Evolutionary conservation across 2,329 filamentous ascomycete species (phyloP), one percentile per base, ranked within the genome.

Genomic region (Penicillium sp.): DNA sequence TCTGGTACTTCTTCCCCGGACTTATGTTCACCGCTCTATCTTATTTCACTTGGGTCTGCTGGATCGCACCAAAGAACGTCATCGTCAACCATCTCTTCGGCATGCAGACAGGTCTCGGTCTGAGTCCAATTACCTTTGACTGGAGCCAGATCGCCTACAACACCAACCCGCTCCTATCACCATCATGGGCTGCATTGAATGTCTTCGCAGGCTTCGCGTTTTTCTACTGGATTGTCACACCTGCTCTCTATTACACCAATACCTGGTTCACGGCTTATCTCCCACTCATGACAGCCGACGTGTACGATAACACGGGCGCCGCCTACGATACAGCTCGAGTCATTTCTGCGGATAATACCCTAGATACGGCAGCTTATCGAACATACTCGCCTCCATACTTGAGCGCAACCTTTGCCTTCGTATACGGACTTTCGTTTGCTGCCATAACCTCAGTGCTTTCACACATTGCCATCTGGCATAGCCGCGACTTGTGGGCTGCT

Each of bases 361-460:
- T 89, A 54, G 83, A 88, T 69, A 79, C 82, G 62, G 80, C 77
- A 1, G 82, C 81, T 17, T 89, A 89, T 70, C 76, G 79, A 60
- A 77, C 76, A n/a, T 88, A 89, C 71, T 88, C 86, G 12, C 86
- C 86, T 2, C 77, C 87, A 0, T 88, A 82, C 65, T 75, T 89
- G 13, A 79, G 83, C 0, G 79, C 85, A 0, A 86, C 87, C 56
- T 89, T 77, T 53, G 73, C 73, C 6, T 69, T 78, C 49, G 69
- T 68, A 15, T 79, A 89, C 62, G 86, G 85, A 1, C 73, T 88
- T 10, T 84, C 83, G 0, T 89, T 89, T 64, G 87, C 86, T 6
- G 82, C 85, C 9, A 82, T 88, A 33, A 80, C 84, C 1, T 81
- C 85, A 10, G 82, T 72, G 0, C 63, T 73, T 13, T 64, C 67